Percentiles rank a stretch among this genome's conserved stretches.
phyloP scores from a whole-genome alignment of 106 monocot genomes.

The Dendrobium chrysotoxum region DNA sequence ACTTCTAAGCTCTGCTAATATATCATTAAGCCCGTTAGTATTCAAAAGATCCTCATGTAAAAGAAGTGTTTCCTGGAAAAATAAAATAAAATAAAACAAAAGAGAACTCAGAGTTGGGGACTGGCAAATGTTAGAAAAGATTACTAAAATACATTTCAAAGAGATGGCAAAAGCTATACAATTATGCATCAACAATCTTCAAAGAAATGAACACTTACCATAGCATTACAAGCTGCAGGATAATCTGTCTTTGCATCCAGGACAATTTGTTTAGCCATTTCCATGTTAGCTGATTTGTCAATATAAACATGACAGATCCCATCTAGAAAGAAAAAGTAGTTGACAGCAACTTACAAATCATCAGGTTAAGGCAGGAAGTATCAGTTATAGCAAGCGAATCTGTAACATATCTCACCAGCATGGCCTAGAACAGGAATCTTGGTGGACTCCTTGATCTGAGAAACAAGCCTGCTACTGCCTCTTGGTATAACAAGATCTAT shows the following conservation, averaged over 20 bases:
- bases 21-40: conserved; percentile 36
- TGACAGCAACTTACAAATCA: neutral
- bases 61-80: conserved; percentile 74
- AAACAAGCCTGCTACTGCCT: conserved; percentile 88
- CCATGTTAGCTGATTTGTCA: conserved; percentile 84
- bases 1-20: conserved; percentile 46
- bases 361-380: neutral
- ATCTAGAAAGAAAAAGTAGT: conserved; percentile 35
- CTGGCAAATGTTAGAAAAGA: neutral
- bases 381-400: neutral
- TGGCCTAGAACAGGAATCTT: conserved; percentile 98
- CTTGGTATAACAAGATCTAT: conserved; percentile 98
- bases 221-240: conserved; percentile 99
- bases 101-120: neutral
- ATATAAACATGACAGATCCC: conserved; percentile 97
- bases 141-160: too few species aligned
- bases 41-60: conserved; percentile 62
- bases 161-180: neutral
- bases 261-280: conserved; percentile 73
- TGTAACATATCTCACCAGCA: conserved; percentile 46
- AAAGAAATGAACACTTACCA: conserved; percentile 38
- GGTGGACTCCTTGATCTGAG: conserved; percentile 82
- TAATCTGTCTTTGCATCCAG: conserved; percentile 95
- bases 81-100: conserved; percentile 2
- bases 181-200: neutral